Evolutionary conservation across 495 filamentous ascomycete species (phyloP), one percentile per base, ranked within the genome.

Genomic region (Neurospora sp.): DNA sequence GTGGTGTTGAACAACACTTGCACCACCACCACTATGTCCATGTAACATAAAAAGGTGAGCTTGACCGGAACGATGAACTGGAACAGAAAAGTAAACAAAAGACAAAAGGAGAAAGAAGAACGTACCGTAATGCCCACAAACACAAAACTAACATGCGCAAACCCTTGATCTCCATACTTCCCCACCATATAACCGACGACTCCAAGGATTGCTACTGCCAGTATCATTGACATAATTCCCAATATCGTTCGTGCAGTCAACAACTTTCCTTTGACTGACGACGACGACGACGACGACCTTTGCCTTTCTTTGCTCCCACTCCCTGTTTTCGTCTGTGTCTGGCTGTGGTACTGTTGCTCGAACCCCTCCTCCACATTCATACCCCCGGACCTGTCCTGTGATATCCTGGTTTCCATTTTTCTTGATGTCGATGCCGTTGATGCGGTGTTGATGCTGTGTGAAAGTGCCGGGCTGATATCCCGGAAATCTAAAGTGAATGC

Each of bases 141-240:
- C n/a, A 74, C 75, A 70, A 78, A 45, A 28, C 75, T 74, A 1
- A 78, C 77, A 38, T 78, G 77, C 2, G 76, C 74, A 10, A 78
- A 71, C 37, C 71, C 71, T 31, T 38, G 69, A 15, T 74, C 71
- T 34, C 71, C 75, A 62, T 75, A 78, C 36, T 39, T 71, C 10
- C 73, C 72, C 19, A 71, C 69, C 73, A 78, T 75, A 70, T 77
- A 75, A 69, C 75, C 74, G 40, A 76, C 72, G 19, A 78, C 24
- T 4, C 73, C 75, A 15, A 78, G 21, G 39, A 75, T 62, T 5
- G 75, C 75, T 13, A 78, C 5, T 15, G 77, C 75, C 15, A 78
- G 36, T 59, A 75, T 42, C n/a, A 71, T 54, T 1, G 75, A 71
- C 3, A 74, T 70, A 0, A 69, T 31, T 11, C 72, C 73, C 7